Base-by-base conservation (phyloP, 306 rosid genomes). In the Glycine latifolia region DNA sequence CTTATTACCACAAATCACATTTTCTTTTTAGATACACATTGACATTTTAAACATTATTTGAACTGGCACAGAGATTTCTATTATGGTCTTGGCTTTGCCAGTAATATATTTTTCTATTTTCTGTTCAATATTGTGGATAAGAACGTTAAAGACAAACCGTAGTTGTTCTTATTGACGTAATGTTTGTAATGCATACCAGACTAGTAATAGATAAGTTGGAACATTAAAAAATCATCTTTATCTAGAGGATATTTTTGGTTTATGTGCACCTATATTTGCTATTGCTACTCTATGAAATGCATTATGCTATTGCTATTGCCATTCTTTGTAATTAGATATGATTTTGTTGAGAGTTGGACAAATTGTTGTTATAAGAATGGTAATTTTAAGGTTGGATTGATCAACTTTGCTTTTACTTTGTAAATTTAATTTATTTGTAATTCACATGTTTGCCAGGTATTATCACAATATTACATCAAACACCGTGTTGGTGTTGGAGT, bases 401-500 rank as follows among this genome's bases (percentile, higher is more conserved):
- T 71, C 17, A 69, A 39, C 67, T 62, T 70, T 10, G 1, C 35
- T 60, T 60, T 75, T 68, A 43, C 59, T 54, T 62, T 39, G 11
- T 67, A 73, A 39, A 52, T 63, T 73, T 82, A 41, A 60, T 49
- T 10, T 55, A 10, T 14, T 75, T 75, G 4, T 76, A 44, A 60
- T 46, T 6, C 56, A 20, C 52, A 44, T 81, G 49, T 79, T 81
- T 50, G 50, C 47, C 86, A 94, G 98, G 94, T 95, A 95, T 88
- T 95, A 95, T 89, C 98, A 92, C 89, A 95, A 95, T 80, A 95
- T 95, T 77, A 95, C 98, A 11, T 89, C 98, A 71, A 95, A 95
- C 79, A 95, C 97, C 15, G 85, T 95, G 94, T 84, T 84, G 70
- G 91, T 95, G 26, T 77, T 95, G 78, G 98, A 95, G 87, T 56